Conservation (phyloP, 331 rosid genomes). For the Acacia concinna region DNA sequence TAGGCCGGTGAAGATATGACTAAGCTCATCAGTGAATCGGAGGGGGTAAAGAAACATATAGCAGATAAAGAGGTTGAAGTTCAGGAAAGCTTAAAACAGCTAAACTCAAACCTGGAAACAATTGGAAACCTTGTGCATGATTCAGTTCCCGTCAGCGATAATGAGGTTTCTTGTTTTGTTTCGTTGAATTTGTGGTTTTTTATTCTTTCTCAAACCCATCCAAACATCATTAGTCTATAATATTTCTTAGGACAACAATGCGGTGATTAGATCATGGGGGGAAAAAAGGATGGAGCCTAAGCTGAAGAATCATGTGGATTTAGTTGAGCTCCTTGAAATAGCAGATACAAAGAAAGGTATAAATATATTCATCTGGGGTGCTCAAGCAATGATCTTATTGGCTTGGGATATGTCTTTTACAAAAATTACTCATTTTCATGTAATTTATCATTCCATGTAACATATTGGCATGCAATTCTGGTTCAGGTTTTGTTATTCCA, state of each 20-base stretch:
- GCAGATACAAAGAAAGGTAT: slow-evolving; percentile 83
- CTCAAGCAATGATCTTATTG: background rate
- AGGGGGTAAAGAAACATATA: slow-evolving; percentile 50
- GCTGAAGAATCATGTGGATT: slow-evolving; percentile 87
- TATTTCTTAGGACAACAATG: slow-evolving; percentile 67
- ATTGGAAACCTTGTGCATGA: slow-evolving; percentile 94
- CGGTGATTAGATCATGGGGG: slow-evolving; percentile 82
- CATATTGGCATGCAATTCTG: background rate
- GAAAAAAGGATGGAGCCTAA: slow-evolving; percentile 79
- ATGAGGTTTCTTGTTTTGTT: slow-evolving; percentile 58
- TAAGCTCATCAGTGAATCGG: slow-evolving; percentile 52
- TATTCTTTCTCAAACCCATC: background rate
- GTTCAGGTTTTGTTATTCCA: background rate
- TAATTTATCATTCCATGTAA: background rate
- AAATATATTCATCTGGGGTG: background rate
- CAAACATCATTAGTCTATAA: background rate
- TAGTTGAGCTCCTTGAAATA: slow-evolving; percentile 91
- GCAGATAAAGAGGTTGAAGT: slow-evolving; percentile 81
- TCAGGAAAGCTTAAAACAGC: slow-evolving; percentile 45
- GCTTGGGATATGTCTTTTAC: too few relatives aligned
- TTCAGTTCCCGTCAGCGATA: slow-evolving; percentile 71
- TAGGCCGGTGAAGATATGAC: slow-evolving; percentile 70
- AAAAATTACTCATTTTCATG: background rate
- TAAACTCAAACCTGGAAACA: slow-evolving; percentile 67
- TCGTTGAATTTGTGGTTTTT: background rate